phyloP scores from a whole-genome alignment of 371 early-diverging fungal species.

The Mortierella sp. region DNA sequence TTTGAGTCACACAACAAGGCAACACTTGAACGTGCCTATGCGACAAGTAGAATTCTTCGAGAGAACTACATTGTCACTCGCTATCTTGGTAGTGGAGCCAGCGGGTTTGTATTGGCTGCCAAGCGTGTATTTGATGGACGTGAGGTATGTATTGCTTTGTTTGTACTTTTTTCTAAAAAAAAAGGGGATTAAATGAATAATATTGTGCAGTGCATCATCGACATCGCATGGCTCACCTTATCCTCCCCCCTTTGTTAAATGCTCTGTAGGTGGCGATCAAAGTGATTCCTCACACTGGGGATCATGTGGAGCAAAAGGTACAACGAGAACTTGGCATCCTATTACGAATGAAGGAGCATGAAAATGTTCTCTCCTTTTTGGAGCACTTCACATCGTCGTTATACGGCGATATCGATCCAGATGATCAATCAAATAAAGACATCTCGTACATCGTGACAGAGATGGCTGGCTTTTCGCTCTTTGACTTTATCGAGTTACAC shows the following conservation, averaged over 20 bases:
- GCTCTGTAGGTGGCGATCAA: constrained; percentile 49
- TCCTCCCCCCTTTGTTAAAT: neutral
- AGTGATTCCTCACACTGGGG: constrained; percentile 42
- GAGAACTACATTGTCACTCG: constrained; percentile 37
- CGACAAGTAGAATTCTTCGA: constrained; percentile 34
- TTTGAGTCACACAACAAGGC: constrained; percentile 29
- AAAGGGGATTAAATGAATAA: neutral
- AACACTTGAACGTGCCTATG: constrained; percentile 38
- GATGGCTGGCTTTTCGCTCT: constrained; percentile 41
- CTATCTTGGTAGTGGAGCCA: constrained; percentile 45
- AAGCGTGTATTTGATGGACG: constrained; percentile 34
- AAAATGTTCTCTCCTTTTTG: constrained; percentile 40
- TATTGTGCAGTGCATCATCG: neutral
- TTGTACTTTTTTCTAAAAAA: neutral
- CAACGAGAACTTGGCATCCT: constrained; percentile 44
- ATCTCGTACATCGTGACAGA: constrained; percentile 53
- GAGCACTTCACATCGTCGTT: constrained; percentile 48
- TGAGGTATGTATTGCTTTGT: constrained; percentile 19
- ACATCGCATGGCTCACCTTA: neutral
- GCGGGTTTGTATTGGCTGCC: constrained; percentile 45
- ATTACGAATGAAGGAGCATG: constrained; percentile 41
- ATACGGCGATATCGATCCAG: constrained; percentile 34
- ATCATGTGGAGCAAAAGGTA: constrained; percentile 39
- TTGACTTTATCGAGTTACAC: constrained; percentile 52
- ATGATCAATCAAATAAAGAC: constrained; percentile 45